phyloP scores from a whole-genome alignment of 2,329 filamentous ascomycete species.

The Daldinia eschscholtzii region DNA sequence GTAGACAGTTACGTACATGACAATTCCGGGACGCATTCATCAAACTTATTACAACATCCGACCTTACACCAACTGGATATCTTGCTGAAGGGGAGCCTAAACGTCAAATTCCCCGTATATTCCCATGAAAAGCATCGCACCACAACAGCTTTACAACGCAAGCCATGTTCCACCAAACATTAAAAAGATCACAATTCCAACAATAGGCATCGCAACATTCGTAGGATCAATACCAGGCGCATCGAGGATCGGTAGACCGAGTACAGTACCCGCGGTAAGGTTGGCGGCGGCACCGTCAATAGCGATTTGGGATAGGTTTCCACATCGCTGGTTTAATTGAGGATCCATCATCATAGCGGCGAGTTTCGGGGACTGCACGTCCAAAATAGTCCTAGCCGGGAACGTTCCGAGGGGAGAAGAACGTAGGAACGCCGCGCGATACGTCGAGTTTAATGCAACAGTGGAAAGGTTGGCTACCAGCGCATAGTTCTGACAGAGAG shows the following conservation, averaged over 20 bases:
- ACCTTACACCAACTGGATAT: slow-evolving; percentile 11
- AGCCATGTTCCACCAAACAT: slow-evolving; percentile 46
- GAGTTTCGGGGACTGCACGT: slow-evolving; percentile 56
- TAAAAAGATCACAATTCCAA: slow-evolving; percentile 45
- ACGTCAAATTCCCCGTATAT: neutral
- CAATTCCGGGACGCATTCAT: slow-evolving; percentile 4
- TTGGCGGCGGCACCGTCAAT: slow-evolving; percentile 59
- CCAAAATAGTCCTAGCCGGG: slow-evolving; percentile 56
- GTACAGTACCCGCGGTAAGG: slow-evolving; percentile 59
- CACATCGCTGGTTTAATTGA: slow-evolving; percentile 59
- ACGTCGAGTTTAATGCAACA: slow-evolving; percentile 60
- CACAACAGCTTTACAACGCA: slow-evolving; percentile 35
- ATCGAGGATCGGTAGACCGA: slow-evolving; percentile 53
- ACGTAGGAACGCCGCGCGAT: slow-evolving; percentile 60
- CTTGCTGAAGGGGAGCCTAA: neutral
- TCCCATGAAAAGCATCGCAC: neutral
- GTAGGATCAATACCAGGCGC: slow-evolving; percentile 48
- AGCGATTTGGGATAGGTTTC: slow-evolving; percentile 61
- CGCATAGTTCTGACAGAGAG: slow-evolving; percentile 58
- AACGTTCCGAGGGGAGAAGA: slow-evolving; percentile 59
- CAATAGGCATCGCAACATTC: slow-evolving; percentile 43
- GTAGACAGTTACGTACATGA: slow-evolving; percentile 3
- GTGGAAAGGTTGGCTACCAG: slow-evolving; percentile 61
- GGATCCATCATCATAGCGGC: slow-evolving; percentile 56
- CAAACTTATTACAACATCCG: neutral